Evolutionary conservation across 306 rosid genomes (phyloP).

Genomic region (Senna siamea): DNA sequence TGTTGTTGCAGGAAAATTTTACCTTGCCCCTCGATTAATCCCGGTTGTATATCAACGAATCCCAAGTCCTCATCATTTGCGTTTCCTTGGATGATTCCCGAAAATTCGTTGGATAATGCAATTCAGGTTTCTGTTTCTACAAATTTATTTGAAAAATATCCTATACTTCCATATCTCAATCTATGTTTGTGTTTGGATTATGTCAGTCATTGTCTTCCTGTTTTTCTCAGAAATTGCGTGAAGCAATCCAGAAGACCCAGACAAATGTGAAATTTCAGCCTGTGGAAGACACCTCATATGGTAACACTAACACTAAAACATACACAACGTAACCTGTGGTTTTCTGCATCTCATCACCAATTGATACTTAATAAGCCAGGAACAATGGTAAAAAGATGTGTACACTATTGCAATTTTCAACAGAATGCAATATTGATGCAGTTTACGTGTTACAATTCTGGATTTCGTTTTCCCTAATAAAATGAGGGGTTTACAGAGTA

Average conservation of each 20-base stretch:
- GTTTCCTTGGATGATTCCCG: slow-evolving; percentile 79
- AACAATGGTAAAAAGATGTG: too few species aligned
- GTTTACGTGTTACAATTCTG: too few species aligned
- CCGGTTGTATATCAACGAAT: slow-evolving; percentile 81
- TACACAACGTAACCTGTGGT: neutral
- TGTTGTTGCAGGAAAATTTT: slow-evolving; percentile 81
- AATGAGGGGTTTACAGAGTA: neutral
- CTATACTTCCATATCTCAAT: slow-evolving; percentile 15
- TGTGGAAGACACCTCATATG: slow-evolving; percentile 68
- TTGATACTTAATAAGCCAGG: neutral
- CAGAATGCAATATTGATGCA: too few species aligned
- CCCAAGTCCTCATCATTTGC: slow-evolving; percentile 82
- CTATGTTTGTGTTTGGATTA: slow-evolving; percentile 17
- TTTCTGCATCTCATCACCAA: slow-evolving; percentile 2
- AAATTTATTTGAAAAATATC: neutral
- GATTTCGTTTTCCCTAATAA: neutral
- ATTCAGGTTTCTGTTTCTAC: slow-evolving; percentile 61
- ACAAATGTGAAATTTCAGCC: slow-evolving; percentile 71
- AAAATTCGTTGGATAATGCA: slow-evolving; percentile 52
- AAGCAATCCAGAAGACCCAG: slow-evolving; percentile 85
- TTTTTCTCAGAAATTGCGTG: slow-evolving; percentile 61
- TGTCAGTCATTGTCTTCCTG: neutral
- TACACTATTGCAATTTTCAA: too few species aligned
- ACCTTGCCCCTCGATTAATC: slow-evolving; percentile 90
- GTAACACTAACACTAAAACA: slow-evolving; percentile 43